A percentile compares a stretch with the other conserved stretches of the same genome.
These are phyloP conservation scores for Solanum lycopersicoides DNA, from an alignment of 257 asterid genomes.

Conservation along the genomic window DNA sequence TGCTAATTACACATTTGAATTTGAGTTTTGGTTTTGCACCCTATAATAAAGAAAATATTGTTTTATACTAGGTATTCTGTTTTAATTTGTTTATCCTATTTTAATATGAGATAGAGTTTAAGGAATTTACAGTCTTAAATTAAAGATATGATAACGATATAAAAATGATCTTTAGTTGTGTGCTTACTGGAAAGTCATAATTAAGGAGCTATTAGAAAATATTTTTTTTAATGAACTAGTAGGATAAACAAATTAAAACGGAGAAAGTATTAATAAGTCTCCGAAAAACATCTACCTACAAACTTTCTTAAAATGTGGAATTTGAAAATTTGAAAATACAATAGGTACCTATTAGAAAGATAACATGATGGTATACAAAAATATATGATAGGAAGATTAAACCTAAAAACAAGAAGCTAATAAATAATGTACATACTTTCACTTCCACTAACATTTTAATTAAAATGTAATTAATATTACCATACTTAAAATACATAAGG, in stretches of 20 bases:
- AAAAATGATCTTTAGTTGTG: background rate
- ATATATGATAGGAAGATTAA: background rate
- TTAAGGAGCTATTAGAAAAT: background rate
- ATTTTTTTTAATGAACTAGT: too few species aligned
- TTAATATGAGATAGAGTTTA: too few species aligned
- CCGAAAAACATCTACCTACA: background rate
- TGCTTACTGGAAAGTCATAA: background rate
- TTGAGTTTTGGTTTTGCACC: too few species aligned
- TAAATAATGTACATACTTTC: background rate
- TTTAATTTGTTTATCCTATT: too few species aligned
- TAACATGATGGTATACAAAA: background rate
- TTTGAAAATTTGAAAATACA: background rate
- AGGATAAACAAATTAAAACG: too few species aligned
- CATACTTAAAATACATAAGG: background rate
- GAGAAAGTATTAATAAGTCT: background rate
- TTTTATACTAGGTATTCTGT: too few species aligned
- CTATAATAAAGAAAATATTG: too few species aligned
- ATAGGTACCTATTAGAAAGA: background rate
- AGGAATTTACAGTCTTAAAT: too few species aligned
- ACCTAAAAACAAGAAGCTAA: background rate
- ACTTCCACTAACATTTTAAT: background rate
- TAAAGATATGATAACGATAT: background rate
- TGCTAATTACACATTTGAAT: background rate
- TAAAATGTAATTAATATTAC: background rate
- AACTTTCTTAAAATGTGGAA: background rate